Conservation (phyloP, 169 alveolate species). For the Cryptosporidium meleagridis region DNA sequence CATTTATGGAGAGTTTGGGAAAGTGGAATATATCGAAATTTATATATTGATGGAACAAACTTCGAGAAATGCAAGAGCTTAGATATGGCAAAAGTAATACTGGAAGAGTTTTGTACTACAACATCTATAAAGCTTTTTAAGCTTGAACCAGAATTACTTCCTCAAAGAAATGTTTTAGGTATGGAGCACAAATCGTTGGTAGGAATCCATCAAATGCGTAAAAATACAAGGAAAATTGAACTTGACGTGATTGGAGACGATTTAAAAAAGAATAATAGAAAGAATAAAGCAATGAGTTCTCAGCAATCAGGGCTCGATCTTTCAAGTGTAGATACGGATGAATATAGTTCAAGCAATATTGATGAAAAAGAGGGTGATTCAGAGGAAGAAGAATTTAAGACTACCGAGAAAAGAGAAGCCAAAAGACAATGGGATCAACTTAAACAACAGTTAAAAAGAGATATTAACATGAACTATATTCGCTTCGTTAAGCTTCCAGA, state of each 20-base stretch:
- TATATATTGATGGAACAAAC: conserved; percentile 50
- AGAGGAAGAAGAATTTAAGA: conserved; percentile 4
- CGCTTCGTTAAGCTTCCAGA: conserved; percentile 50
- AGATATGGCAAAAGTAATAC: conserved; percentile 55
- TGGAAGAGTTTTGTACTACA: conserved; percentile 60
- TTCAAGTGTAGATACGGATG: not conserved
- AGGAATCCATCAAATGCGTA: not conserved
- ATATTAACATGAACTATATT: conserved; percentile 43
- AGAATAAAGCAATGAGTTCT: not conserved
- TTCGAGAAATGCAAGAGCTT: conserved; percentile 12
- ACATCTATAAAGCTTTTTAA: conserved; percentile 29
- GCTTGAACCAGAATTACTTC: conserved; percentile 5
- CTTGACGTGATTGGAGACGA: not conserved
- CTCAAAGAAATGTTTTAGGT: conserved; percentile 33
- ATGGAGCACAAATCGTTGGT: not conserved
- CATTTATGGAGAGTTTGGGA: conserved; percentile 41
- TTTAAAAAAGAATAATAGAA: not conserved
- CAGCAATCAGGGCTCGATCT: not conserved
- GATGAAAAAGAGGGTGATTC: not conserved
- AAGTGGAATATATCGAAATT: conserved; percentile 14
- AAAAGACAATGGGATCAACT: conserved; percentile 49
- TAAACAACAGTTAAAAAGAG: conserved; percentile 46
- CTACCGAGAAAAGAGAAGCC: not conserved
- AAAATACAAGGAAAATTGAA: not conserved
- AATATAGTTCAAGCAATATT: not conserved